Evolutionary conservation across 164 flowering plant species (phyloP).

Genomic region (Akebia trifoliata): DNA sequence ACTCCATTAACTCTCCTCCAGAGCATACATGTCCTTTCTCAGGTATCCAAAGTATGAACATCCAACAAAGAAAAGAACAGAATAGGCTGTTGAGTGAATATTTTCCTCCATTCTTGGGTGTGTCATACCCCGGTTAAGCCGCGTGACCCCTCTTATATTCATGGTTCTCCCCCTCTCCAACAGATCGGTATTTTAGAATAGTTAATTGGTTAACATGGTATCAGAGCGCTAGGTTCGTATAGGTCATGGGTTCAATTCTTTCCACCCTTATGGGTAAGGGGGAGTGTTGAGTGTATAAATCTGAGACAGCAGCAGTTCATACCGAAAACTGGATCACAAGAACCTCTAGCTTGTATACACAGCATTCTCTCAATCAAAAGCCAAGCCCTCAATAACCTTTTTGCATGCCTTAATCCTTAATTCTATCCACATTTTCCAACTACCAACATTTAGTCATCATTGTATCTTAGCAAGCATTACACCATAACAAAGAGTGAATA

Average conservation of each 20-base stretch:
- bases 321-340: slow-evolving; percentile 5
- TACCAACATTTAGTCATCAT: slow-evolving; percentile 2
- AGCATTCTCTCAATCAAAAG: neutral
- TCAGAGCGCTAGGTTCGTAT: no score
- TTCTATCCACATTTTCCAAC: slow-evolving; percentile 1
- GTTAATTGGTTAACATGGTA: no score
- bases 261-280: no score
- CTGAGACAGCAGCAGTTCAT: neutral
- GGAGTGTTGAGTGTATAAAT: neutral
- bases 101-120: no score
- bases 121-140: no score
- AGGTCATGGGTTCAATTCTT: no score
- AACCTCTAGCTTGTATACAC: neutral
- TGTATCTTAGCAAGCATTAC: neutral
- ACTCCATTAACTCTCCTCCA: neutral
- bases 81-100: no score
- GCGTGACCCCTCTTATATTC: no score
- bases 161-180: neutral
- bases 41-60: slow-evolving; percentile 5
- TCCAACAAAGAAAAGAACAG: neutral
- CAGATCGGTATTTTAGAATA: no score
- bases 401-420: neutral
- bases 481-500: neutral
- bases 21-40: neutral
- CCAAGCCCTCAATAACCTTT: neutral